phyloP scores from a whole-genome alignment of 768 basidiomycete species.

The Pleurotus ostreatus region DNA sequence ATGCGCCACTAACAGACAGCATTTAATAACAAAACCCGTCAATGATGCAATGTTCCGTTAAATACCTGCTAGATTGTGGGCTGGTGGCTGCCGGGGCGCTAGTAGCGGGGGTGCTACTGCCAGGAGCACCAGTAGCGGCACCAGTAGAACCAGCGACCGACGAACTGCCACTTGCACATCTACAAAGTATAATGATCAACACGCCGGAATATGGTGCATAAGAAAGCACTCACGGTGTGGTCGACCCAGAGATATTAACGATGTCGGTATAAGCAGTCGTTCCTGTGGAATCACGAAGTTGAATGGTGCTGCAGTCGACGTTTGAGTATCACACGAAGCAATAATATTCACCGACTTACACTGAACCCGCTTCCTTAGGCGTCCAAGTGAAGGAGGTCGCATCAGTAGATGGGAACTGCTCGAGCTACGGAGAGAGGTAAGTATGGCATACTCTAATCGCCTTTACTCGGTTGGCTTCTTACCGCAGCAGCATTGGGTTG shows the following conservation, averaged over 20 bases:
- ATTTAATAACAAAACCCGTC: too few relatives aligned
- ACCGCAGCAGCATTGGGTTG: conserved; percentile 52
- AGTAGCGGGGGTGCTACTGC: background rate
- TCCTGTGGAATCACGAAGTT: conserved; percentile 59
- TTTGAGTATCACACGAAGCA: background rate
- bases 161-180: background rate
- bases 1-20: conserved; percentile 6
- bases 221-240: background rate
- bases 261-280: conserved; percentile 45
- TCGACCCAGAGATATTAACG: conserved; percentile 22
- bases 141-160: background rate
- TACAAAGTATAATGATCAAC: too few relatives aligned
- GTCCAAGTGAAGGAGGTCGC: conserved; percentile 47
- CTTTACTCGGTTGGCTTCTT: conserved; percentile 13
- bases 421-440: conserved; percentile 36
- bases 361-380: conserved; percentile 39
- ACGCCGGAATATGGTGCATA: background rate
- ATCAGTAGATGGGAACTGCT: conserved; percentile 42
- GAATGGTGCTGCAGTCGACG: conserved; percentile 38
- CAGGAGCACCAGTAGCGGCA: background rate
- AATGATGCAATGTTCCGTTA: too few relatives aligned
- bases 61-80: too few relatives aligned
- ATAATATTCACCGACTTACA: conserved; percentile 34
- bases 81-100: too few relatives aligned
- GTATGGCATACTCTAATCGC: conserved; percentile 12